These are phyloP conservation scores for Pseudogymnoascus sp. DNA, from an alignment of 2,329 filamentous ascomycete genomes.

Conservation along the genomic window DNA sequence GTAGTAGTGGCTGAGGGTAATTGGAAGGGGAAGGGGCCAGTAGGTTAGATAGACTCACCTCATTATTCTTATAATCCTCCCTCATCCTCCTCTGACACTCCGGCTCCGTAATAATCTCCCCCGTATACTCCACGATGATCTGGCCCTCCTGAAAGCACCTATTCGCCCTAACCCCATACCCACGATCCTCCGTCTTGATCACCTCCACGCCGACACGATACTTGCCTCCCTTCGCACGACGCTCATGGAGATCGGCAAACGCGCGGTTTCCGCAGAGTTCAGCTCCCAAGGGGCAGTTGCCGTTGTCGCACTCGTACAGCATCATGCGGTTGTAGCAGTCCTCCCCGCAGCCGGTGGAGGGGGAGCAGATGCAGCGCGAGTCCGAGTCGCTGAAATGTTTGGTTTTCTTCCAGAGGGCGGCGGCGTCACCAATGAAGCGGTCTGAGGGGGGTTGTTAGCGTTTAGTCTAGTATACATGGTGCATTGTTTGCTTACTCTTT, in stretches of 20 bases:
- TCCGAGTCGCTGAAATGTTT: constrained; percentile 66
- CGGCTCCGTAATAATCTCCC: constrained; percentile 91
- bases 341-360: constrained; percentile 76
- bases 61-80: constrained; percentile 85
- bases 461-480: not conserved
- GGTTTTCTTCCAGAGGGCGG: constrained; percentile 70
- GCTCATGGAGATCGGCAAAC: constrained; percentile 70
- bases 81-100: constrained; percentile 94
- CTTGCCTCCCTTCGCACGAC: constrained; percentile 70
- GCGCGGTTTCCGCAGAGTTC: constrained; percentile 75
- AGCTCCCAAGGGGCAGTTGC: constrained; percentile 75
- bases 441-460: constrained; percentile 46
- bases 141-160: constrained; percentile 80
- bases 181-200: constrained; percentile 79
- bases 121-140: constrained; percentile 97
- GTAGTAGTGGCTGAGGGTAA: too few relatives aligned
- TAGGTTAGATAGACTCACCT: constrained; percentile 38
- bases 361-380: constrained; percentile 69
- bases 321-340: constrained; percentile 92
- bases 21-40: too few relatives aligned
- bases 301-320: constrained; percentile 91
- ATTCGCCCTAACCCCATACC: constrained; percentile 86
- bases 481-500: constrained; percentile 56
- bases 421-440: constrained; percentile 81
- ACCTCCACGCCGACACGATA: constrained; percentile 94